Base-by-base conservation (phyloP, 2,329 filamentous ascomycete genomes). In the Colletotrichum chrysophilum region DNA sequence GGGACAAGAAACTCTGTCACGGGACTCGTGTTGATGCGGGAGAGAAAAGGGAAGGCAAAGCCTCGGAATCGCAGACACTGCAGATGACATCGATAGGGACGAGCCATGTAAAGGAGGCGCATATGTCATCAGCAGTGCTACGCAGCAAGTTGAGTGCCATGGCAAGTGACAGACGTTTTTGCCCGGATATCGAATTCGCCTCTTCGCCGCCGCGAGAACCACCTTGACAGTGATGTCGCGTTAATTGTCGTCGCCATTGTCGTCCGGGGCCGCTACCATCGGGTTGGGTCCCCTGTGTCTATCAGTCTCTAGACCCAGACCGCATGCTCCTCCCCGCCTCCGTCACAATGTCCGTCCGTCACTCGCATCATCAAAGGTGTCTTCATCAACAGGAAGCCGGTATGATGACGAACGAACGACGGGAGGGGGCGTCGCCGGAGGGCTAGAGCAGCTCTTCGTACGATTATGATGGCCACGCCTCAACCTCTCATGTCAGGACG, bases 391-490 rank as follows among this genome's bases (percentile, higher is more conserved):
- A 65, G 48, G 12, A 65, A 43, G 18, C 43, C 58, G 28, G 32
- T 43, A 34, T 61, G 34, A 74, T 71, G 60, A 74, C 71, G 60
- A 74, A 48, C 32, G 48, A 32, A 64, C 14, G 21, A 14, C 71
- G 43, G 67, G 21, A 65, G 30, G 61, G 56, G 21, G 43, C 36
- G 36, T 34, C 16, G 28, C 34, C 28, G 36, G 36, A 55, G 60
- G 48, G 24, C 52, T 58, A 60, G 7, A 69, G 32, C 9, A 62
- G 36, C 21, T 36, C 32, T 73, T 73, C 70, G 64, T 68, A 75
- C 73, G 72, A 75, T 75, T 48, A 60, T 65, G 43, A 72, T 73
- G 69, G 34, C 48, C 14, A 21, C 26, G 69, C 14, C 73, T 67
- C 24, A 55, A 64, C 56, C 38, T 34, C 64, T 68, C 43, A 32